phyloP scores from a whole-genome alignment of 495 filamentous ascomycete genomes.

The Parathielavia appendiculata region DNA sequence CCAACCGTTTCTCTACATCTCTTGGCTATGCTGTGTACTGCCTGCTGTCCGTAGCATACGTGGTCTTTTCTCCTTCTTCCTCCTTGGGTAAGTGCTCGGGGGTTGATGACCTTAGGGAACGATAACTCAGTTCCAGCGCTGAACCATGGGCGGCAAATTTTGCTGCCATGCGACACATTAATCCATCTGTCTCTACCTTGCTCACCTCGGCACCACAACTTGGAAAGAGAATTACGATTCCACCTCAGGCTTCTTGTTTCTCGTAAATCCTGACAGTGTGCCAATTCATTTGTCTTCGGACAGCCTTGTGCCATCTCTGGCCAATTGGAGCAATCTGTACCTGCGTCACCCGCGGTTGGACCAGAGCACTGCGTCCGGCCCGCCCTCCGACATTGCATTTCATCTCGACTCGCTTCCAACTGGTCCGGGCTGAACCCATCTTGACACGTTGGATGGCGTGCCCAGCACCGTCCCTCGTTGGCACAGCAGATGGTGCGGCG shows the following conservation, averaged over 20 bases:
- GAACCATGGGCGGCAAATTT: too few relatives aligned
- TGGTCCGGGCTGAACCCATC: not conserved
- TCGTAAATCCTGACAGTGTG: not conserved
- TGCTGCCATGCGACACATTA: too few relatives aligned
- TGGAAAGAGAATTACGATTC: not conserved
- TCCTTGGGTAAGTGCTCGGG: too few relatives aligned
- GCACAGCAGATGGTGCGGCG: slow-evolving; percentile 7
- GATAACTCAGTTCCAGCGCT: too few relatives aligned
- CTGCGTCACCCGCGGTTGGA: slow-evolving; percentile 15
- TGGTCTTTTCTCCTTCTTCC: too few relatives aligned
- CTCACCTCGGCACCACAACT: not conserved
- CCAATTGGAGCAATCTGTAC: slow-evolving; percentile 16
- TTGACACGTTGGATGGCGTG: not conserved
- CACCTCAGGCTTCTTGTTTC: not conserved
- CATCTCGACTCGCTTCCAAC: slow-evolving; percentile 10
- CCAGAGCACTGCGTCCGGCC: slow-evolving; percentile 1
- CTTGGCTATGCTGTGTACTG: too few relatives aligned
- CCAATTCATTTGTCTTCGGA: slow-evolving; percentile 1
- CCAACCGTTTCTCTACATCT: too few relatives aligned
- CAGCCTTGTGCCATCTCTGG: not conserved
- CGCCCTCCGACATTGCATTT: slow-evolving; percentile 12
- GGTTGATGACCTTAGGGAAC: too few relatives aligned
- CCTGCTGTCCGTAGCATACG: too few relatives aligned
- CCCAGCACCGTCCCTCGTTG: not conserved
- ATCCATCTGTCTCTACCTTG: too few relatives aligned